Evolutionary conservation across 345 rosid genomes (phyloP).

Genomic region (Eucalyptus paniculata): DNA sequence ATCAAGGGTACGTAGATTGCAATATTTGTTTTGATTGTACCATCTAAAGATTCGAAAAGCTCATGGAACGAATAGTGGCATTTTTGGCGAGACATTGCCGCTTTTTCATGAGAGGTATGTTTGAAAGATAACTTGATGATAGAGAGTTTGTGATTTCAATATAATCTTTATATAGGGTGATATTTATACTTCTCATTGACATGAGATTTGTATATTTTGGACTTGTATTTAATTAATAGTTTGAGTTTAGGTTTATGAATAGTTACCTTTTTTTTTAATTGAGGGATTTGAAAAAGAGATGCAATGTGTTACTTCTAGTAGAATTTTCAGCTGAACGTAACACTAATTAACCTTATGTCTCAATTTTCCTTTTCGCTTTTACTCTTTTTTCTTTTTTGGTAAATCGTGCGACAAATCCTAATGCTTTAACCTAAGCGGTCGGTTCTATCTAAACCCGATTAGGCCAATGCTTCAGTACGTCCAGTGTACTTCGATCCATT

Average conservation of each 20-base stretch:
- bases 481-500: not conserved
- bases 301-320: not conserved
- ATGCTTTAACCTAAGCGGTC: not conserved
- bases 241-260: no score
- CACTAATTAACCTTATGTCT: not conserved
- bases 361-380: not conserved
- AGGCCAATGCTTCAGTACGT: not conserved
- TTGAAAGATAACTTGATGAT: not conserved
- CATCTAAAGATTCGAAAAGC: not conserved
- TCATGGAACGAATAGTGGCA: not conserved
- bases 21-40: not conserved
- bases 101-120: no score
- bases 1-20: not conserved
- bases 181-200: no score
- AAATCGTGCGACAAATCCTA: no score
- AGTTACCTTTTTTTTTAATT: no score
- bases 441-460: not conserved
- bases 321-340: no score
- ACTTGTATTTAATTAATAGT: no score
- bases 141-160: not conserved
- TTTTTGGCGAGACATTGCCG: not conserved
- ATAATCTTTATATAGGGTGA: no score
- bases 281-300: not conserved
- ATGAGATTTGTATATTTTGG: no score
- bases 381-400: not conserved